Base-by-base conservation (phyloP, 331 rosid species). In the Rhamnella rubrinervis region DNA sequence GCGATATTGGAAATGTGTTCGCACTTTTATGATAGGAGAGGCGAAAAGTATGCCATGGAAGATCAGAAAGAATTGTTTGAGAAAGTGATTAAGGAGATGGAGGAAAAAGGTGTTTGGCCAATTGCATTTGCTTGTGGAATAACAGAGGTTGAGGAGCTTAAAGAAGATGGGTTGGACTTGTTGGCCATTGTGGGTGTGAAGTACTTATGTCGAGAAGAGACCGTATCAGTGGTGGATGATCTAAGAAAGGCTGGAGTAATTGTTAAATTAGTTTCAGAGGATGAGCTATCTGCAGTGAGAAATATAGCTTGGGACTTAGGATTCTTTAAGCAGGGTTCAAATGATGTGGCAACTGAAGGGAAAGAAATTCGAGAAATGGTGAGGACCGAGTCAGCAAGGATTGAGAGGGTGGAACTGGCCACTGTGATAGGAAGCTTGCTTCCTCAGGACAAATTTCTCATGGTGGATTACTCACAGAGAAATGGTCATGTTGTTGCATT, bases 101-200 rank as follows among this genome's bases (percentile, higher is more conserved):
- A 77, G 77, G 39, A 64, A 19, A 31, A 40, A 1, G 92, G 88
- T 39, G 87, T 80, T 39, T 67, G 51, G 71, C 81, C 95, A 26
- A 70, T 89, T 60, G 97, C 92, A 53, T 86, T 81, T 79, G 90
- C 97, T 69, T 55, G 80, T 73, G 78, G 52, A 55, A 15, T 75
- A 63, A 75, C 76, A 9, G 10, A 80, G 26, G 72, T 12, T 2
- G 59, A 41, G 50, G 84, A 77, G 35, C 66, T 71, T 35, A 51
- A 69, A 56, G 85, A 72, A 56, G 81, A 74, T 55, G 87, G 76
- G 20, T 37, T 87, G 67, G 70, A 51, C 70, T 80, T 87, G 78
- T 70, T 85, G 64, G 92, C 86, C 46, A 40, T 87, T 13, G 72
- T 84, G 31, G 96, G 95, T 66, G 67, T 92, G 44, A 69, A 79